phyloP scores from a whole-genome alignment of 2,329 filamentous ascomycete species.

The Aspergillus arachidicola region DNA sequence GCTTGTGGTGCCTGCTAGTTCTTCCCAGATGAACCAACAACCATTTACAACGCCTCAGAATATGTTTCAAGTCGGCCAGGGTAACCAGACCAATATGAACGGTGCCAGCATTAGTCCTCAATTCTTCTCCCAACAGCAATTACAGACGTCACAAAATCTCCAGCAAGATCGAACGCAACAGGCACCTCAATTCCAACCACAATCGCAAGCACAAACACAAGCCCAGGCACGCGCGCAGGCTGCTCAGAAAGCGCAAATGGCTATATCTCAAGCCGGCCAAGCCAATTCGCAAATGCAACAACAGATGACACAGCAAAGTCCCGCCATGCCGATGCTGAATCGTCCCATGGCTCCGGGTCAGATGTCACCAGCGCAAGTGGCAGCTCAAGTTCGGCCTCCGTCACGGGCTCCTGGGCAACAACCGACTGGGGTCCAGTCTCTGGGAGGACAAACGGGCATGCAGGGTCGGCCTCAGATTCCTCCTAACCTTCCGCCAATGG shows the following conservation, averaged over 20 bases:
- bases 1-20: constrained; percentile 66
- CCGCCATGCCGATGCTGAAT: constrained; percentile 47
- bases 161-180: constrained; percentile 47
- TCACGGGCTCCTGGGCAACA: constrained; percentile 37
- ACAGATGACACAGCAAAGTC: constrained; percentile 43
- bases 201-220: constrained; percentile 43
- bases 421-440: constrained; percentile 27
- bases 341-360: constrained; percentile 43
- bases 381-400: constrained; percentile 37
- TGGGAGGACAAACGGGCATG: constrained; percentile 33
- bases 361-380: constrained; percentile 40
- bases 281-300: constrained; percentile 42
- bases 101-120: constrained; percentile 43
- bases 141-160: constrained; percentile 45
- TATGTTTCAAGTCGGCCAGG: constrained; percentile 42
- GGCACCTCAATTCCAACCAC: constrained; percentile 35
- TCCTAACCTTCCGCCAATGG: constrained; percentile 33
- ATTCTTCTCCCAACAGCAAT: constrained; percentile 46
- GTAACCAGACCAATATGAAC: constrained; percentile 39
- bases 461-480: constrained; percentile 39
- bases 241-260: constrained; percentile 49
- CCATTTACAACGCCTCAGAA: constrained; percentile 46
- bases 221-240: constrained; percentile 46
- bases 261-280: constrained; percentile 49
- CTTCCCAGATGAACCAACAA: constrained; percentile 51